Evolutionary conservation across 768 basidiomycete species (phyloP).

Genomic region (Psilocybe subaeruginosa): DNA sequence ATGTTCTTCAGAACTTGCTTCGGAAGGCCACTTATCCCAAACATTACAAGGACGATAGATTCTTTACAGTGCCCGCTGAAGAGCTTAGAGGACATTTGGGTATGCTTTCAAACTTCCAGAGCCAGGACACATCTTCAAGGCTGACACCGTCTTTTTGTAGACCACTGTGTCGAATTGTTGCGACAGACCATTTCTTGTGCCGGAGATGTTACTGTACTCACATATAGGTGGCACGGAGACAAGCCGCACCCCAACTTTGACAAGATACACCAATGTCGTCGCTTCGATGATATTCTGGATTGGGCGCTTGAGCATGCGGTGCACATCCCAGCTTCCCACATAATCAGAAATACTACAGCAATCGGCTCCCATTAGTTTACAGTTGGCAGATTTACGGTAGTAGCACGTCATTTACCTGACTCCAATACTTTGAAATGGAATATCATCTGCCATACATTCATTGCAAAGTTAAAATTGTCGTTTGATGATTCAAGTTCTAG

Average conservation of each 20-base stretch:
- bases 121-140: too few species aligned
- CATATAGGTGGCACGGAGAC: not conserved
- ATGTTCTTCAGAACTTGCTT: not conserved
- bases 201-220: not conserved
- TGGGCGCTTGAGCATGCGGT: not conserved
- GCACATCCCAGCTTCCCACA: not conserved
- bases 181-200: not conserved
- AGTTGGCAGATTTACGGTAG: not conserved
- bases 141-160: not conserved
- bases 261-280: slow-evolving; percentile 1
- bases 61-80: not conserved
- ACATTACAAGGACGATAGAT: not conserved
- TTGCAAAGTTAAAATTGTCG: too few species aligned
- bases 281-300: not conserved
- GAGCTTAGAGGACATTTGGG: not conserved
- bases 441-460: too few species aligned
- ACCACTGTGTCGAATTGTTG: slow-evolving; percentile 4
- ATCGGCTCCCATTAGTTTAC: not conserved
- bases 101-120: not conserved
- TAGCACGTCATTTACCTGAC: too few species aligned
- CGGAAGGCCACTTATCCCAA: not conserved
- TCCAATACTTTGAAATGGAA: too few species aligned
- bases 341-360: not conserved
- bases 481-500: too few species aligned
- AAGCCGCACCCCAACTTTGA: not conserved